Evolutionary conservation across 108 stramenopile species (phyloP).

Genomic region (Seminavis robusta): DNA sequence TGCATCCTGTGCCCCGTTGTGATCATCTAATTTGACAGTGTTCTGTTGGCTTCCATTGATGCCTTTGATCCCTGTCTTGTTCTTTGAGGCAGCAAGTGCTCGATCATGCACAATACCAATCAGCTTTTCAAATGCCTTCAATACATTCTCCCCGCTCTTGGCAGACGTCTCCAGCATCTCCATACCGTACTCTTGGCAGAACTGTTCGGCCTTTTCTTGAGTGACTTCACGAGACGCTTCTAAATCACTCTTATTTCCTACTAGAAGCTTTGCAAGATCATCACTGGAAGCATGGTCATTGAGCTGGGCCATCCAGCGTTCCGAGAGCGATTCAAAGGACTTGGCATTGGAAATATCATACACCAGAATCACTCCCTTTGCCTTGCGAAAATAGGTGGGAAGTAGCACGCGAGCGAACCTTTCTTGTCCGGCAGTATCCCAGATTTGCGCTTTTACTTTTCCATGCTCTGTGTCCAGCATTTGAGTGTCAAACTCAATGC

Average conservation of each 20-base stretch:
- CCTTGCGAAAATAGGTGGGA: constrained; percentile 90
- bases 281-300: constrained; percentile 82
- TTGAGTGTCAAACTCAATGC: constrained; percentile 94
- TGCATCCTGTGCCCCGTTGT: constrained; percentile 2
- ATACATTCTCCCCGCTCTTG: constrained; percentile 76
- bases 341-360: constrained; percentile 87
- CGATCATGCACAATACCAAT: constrained; percentile 86
- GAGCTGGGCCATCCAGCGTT: constrained; percentile 86
- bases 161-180: constrained; percentile 81
- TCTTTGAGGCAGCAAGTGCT: constrained; percentile 51
- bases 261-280: constrained; percentile 79
- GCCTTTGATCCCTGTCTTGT: constrained; percentile 54
- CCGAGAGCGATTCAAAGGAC: constrained; percentile 67
- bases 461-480: constrained; percentile 89
- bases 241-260: constrained; percentile 88
- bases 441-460: constrained; percentile 92
- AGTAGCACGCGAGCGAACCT: constrained; percentile 86
- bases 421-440: constrained; percentile 94
- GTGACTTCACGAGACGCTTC: constrained; percentile 71
- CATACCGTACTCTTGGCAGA: constrained; percentile 87
- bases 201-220: constrained; percentile 66
- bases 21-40: constrained; percentile 45
- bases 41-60: constrained; percentile 10
- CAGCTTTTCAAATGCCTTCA: constrained; percentile 79
- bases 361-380: constrained; percentile 89